Conservation (phyloP, 2,329 filamentous ascomycete genomes). For the Chaetomiaceae sp. region DNA sequence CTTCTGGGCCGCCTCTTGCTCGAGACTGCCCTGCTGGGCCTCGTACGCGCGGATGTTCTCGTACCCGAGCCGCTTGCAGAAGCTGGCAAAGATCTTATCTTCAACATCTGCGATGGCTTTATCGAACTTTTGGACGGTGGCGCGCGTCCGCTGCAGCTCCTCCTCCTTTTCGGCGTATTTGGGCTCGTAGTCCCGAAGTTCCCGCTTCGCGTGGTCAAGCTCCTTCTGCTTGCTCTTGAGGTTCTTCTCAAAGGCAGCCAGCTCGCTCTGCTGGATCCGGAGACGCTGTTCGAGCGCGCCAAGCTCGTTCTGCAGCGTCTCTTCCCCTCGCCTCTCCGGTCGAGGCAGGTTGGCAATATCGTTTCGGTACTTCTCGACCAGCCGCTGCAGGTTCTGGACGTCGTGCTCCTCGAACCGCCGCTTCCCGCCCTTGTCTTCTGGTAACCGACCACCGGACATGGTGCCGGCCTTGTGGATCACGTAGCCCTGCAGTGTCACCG, state of each 20-base stretch:
- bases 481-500: constrained; percentile 90
- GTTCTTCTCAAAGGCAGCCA: constrained; percentile 76
- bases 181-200: constrained; percentile 71
- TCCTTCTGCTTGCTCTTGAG: constrained; percentile 79
- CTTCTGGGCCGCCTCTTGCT: constrained; percentile 85
- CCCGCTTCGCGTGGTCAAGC: constrained; percentile 65
- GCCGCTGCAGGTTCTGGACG: constrained; percentile 74
- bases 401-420: constrained; percentile 87
- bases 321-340: constrained; percentile 73
- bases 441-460: constrained; percentile 91
- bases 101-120: constrained; percentile 73
- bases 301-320: constrained; percentile 74
- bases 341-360: constrained; percentile 79
- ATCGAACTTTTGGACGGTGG: constrained; percentile 49
- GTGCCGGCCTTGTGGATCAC: constrained; percentile 95
- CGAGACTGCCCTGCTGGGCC: constrained; percentile 83
- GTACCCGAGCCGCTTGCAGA: constrained; percentile 85
- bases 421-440: constrained; percentile 67
- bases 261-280: constrained; percentile 66
- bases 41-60: constrained; percentile 89
- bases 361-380: constrained; percentile 69
- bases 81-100: constrained; percentile 79
- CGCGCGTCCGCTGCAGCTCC: constrained; percentile 57
- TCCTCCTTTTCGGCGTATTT: constrained; percentile 70
- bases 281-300: constrained; percentile 74